Evolutionary conservation across 495 filamentous ascomycete genomes (phyloP), one percentile per base, ranked within the genome.

Genomic region (Neurospora terricola): DNA sequence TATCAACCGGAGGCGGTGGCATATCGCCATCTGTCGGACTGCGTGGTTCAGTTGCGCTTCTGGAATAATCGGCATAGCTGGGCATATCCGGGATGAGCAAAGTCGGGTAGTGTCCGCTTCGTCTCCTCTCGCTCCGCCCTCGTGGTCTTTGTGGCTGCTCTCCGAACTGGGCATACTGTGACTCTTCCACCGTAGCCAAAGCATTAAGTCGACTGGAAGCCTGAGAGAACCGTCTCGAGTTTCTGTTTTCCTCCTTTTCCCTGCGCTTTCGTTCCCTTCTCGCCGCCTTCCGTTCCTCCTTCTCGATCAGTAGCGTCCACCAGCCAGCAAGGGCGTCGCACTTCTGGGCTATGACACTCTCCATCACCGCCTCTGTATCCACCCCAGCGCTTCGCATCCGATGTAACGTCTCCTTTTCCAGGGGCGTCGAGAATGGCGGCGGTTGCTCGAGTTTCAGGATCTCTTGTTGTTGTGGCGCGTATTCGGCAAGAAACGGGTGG

Each of bases 301-400:
- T 98, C 78, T 98, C 96, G 70, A 98, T 91, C 72, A 98, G 81
- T 34, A 99, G 82, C 21, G 93, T 92, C 96, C 96, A 99, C 96
- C 96, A 99, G 11, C 96, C 96, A 69, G 94, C 94, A 43, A 99
- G 83, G 11, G 88, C 86, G 80, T 99, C 94, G 77, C 96, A 98
- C 75, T 91, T 86, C 77, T 96, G 92, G 9, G 95, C 89, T 14
- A 97, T 84, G 34, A 99, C 96, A 75, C 97, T 94, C 77, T 97
- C 94, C 75, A 98, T 94, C 27, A 99, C 93, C 71, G 91, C 86
- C 77, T 99, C 96, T 72, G 97, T 94, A 80, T 98, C 93, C 39
- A 98, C 93, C 0, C 96, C 96, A 4, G 96, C 96, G 75, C 93
- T 93, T 72, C 93, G 91, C 96, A 99, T 98, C 68, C 96, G 89